phyloP scores from a whole-genome alignment of 768 basidiomycete species.

The Leccinum truebloodii region DNA sequence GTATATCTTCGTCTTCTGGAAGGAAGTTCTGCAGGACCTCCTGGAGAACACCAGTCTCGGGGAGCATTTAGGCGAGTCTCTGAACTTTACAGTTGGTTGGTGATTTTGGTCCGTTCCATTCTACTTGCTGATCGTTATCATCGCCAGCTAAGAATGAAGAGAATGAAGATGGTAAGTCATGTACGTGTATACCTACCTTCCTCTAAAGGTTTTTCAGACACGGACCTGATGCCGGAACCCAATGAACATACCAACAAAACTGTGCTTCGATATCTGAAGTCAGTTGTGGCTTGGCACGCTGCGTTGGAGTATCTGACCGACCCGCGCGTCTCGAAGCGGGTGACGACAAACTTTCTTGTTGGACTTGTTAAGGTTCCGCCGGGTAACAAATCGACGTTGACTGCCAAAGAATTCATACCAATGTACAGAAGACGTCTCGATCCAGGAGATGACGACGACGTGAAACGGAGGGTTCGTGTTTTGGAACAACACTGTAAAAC shows the following conservation, averaged over 20 bases:
- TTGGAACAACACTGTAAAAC: background rate
- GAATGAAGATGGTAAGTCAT: background rate
- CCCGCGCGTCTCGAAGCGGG: background rate
- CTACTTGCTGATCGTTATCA: background rate
- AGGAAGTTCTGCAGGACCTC: background rate
- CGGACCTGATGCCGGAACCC: background rate
- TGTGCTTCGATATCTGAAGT: background rate
- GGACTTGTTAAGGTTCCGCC: background rate
- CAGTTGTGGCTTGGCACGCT: background rate
- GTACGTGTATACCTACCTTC: background rate
- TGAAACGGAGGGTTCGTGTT: background rate
- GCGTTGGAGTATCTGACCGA: background rate
- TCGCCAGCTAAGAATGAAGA: background rate
- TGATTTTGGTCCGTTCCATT: background rate
- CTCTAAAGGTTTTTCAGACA: background rate
- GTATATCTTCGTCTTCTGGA: background rate
- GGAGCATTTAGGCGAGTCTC: background rate
- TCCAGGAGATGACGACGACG: background rate
- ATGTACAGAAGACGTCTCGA: background rate
- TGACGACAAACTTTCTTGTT: background rate
- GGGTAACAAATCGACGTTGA: background rate
- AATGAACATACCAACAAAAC: background rate
- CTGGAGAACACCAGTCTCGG: background rate
- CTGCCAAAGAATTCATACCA: background rate
- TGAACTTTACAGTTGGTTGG: background rate